Percentiles rank a stretch among this genome's conserved stretches.
Evolutionary conservation across 2,329 filamentous ascomycete genomes (phyloP).

Genomic region (Aspergillus ochraceoroseus): DNA sequence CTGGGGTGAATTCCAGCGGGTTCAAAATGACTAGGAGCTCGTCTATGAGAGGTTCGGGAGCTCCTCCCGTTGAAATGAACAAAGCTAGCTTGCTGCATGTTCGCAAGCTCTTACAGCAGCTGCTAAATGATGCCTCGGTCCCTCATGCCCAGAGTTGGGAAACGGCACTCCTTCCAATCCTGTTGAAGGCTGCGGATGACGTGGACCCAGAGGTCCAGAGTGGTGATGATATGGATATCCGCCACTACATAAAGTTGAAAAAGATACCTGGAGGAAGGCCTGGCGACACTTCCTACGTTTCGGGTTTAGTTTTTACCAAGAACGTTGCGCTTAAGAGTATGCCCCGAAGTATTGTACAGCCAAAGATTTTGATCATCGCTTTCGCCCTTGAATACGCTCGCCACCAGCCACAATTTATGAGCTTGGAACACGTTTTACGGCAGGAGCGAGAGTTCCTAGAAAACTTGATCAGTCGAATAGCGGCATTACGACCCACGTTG

Average conservation of each 20-base stretch:
- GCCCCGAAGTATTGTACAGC: constrained; percentile 76
- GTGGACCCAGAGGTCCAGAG: constrained; percentile 86
- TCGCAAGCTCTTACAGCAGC: constrained; percentile 73
- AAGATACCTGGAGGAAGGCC: constrained; percentile 88
- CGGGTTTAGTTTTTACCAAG: constrained; percentile 94
- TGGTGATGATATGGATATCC: constrained; percentile 93
- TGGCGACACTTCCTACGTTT: constrained; percentile 91
- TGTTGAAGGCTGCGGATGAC: constrained; percentile 86
- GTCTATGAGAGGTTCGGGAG: constrained; percentile 69
- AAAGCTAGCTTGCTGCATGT: constrained; percentile 84
- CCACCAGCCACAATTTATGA: constrained; percentile 95
- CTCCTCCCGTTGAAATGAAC: constrained; percentile 78
- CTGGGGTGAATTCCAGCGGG: constrained; percentile 33
- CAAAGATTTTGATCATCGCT: constrained; percentile 84
- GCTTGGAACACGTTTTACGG: constrained; percentile 89
- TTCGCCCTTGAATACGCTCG: constrained; percentile 95
- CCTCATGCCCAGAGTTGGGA: constrained; percentile 76
- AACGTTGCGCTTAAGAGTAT: constrained; percentile 96
- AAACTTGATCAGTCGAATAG: constrained; percentile 87
- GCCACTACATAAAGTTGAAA: constrained; percentile 96
- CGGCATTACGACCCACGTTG: constrained; percentile 75
- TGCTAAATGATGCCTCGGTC: constrained; percentile 71
- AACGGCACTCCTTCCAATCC: constrained; percentile 80
- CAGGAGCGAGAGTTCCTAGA: constrained; percentile 92
- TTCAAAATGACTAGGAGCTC: constrained; percentile 67